These are phyloP conservation scores for Aspergillus japonicus DNA, from an alignment of 2,329 filamentous ascomycete species.

Conservation along the genomic window DNA sequence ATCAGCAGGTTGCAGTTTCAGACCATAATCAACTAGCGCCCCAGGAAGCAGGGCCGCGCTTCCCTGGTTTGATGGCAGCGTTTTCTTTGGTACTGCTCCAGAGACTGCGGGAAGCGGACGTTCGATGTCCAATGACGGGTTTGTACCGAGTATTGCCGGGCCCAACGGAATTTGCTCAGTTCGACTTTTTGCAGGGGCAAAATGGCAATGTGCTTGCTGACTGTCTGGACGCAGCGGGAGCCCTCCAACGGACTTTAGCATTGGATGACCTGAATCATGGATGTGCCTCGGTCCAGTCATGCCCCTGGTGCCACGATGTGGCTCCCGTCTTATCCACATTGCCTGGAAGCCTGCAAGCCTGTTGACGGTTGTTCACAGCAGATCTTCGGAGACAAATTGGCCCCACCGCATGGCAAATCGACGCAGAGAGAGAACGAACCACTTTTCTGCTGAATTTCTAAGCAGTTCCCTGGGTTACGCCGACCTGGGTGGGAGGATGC, in stretches of 20 bases:
- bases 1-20: neutral
- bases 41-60: neutral
- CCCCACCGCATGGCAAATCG: neutral
- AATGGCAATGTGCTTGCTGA: neutral
- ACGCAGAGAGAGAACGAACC: neutral
- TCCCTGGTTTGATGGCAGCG: neutral
- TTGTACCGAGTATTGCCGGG: neutral
- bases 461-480: neutral
- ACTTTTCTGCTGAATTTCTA: conserved; percentile 1
- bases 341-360: neutral
- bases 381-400: neutral
- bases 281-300: neutral
- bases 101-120: neutral
- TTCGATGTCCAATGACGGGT: neutral
- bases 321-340: neutral
- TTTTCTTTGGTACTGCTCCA: neutral
- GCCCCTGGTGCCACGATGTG: neutral
- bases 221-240: neutral
- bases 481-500: neutral
- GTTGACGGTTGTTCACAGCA: neutral
- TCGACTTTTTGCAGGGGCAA: neutral
- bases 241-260: no score
- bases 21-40: neutral
- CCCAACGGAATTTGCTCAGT: neutral
- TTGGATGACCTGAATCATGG: neutral